These are phyloP conservation scores for Boletus rufocinnamomeus DNA, from an alignment of 768 basidiomycete genomes.

Conservation along the genomic window DNA sequence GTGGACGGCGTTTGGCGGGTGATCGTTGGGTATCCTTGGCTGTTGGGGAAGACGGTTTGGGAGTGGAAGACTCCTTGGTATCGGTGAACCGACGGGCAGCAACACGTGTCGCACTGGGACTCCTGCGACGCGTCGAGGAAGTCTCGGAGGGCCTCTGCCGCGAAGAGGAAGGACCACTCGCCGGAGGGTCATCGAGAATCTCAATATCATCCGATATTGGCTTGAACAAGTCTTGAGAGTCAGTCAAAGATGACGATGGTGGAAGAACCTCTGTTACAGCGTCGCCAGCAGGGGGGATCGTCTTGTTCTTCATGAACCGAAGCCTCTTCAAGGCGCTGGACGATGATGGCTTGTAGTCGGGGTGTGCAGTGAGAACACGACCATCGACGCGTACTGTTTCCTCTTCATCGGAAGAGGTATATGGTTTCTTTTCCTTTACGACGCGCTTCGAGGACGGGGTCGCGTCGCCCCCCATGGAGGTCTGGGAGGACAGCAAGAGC, in stretches of 20 bases:
- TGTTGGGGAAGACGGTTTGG: slow-evolving; percentile 1
- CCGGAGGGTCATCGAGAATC: neutral
- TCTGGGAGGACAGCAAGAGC: slow-evolving; percentile 30
- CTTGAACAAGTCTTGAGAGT: slow-evolving; percentile 27
- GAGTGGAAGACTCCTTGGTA: slow-evolving; percentile 4
- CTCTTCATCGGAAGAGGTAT: neutral
- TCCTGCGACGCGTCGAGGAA: slow-evolving; percentile 5
- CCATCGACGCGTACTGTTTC: slow-evolving; percentile 22
- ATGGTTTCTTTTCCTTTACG: slow-evolving; percentile 7
- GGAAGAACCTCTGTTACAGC: slow-evolving; percentile 12
- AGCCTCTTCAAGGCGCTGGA: slow-evolving; percentile 2
- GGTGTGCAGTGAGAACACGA: slow-evolving; percentile 23
- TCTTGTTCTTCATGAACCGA: slow-evolving; percentile 41
- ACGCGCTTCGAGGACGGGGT: slow-evolving; percentile 14
- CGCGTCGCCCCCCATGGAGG: slow-evolving; percentile 16
- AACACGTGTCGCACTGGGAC: neutral
- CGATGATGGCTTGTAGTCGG: slow-evolving; percentile 25
- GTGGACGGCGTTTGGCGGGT: slow-evolving; percentile 15
- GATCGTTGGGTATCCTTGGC: neutral
- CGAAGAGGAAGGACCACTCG: slow-evolving; percentile 2
- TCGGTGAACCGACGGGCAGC: neutral
- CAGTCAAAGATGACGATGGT: slow-evolving; percentile 22
- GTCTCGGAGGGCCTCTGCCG: neutral
- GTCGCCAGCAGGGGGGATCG: slow-evolving; percentile 1
- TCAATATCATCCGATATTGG: slow-evolving; percentile 24